Conservation (phyloP, 768 basidiomycete genomes). For the Boletus vinaceobasis region DNA sequence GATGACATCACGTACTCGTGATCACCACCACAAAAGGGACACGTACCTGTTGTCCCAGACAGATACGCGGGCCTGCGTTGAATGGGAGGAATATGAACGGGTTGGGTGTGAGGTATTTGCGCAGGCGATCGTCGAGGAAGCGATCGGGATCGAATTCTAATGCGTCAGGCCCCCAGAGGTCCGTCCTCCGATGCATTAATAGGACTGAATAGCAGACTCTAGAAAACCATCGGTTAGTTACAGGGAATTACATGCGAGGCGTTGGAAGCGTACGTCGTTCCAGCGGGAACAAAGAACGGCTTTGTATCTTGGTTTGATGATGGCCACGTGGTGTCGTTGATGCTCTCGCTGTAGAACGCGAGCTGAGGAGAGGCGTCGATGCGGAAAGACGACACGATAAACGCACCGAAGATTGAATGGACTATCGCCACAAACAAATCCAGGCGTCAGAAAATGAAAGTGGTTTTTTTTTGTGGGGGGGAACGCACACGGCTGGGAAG, state of each 20-base stretch:
- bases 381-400: neutral
- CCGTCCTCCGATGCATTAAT: slow-evolving; percentile 35
- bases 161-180: slow-evolving; percentile 39
- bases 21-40: neutral
- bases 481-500: slow-evolving; percentile 32
- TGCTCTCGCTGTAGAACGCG: slow-evolving; percentile 13
- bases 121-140: slow-evolving; percentile 37
- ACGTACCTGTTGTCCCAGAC: slow-evolving; percentile 37
- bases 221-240: neutral
- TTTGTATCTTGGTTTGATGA: slow-evolving; percentile 19
- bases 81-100: slow-evolving; percentile 43
- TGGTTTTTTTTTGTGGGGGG: neutral
- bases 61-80: slow-evolving; percentile 40
- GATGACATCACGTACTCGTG: no score
- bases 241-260: neutral
- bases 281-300: slow-evolving; percentile 30
- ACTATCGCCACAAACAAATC: slow-evolving; percentile 10
- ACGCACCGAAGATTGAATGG: slow-evolving; percentile 34
- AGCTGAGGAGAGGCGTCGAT: neutral
- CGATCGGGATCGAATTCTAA: slow-evolving; percentile 39
- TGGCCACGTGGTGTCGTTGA: slow-evolving; percentile 25
- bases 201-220: slow-evolving; percentile 30
- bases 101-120: slow-evolving; percentile 35
- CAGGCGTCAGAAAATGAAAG: neutral
- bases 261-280: slow-evolving; percentile 15